Evolutionary conservation across 2,329 filamentous ascomycete species (phyloP).

Genomic region (Cordyceps cateniannulata): DNA sequence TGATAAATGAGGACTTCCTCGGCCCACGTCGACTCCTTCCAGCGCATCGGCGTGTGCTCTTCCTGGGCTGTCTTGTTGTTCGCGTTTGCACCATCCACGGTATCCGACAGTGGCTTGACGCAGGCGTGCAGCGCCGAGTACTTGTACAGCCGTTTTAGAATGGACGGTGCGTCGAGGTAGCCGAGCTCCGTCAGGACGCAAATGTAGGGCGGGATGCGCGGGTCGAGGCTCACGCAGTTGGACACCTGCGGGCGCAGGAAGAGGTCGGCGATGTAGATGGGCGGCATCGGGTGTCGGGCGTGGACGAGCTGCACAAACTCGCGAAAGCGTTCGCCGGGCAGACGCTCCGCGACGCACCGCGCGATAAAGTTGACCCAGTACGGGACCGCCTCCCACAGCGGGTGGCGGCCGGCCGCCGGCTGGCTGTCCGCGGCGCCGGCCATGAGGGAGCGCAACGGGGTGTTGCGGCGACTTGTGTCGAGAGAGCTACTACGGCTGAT

Average conservation of each 20-base stretch:
- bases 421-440: conserved; percentile 2
- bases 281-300: conserved; percentile 44
- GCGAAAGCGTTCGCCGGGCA: conserved; percentile 48
- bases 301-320: conserved; percentile 43
- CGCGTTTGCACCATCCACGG: conserved; percentile 15
- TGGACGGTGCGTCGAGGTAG: conserved; percentile 46
- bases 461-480: not conserved
- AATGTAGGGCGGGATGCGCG: conserved; percentile 53
- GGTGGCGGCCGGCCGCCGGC: conserved; percentile 14
- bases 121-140: conserved; percentile 46
- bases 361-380: conserved; percentile 48
- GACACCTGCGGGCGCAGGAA: conserved; percentile 48
- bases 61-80: conserved; percentile 16
- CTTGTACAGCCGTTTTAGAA: conserved; percentile 49
- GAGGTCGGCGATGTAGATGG: conserved; percentile 48
- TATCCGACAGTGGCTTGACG: conserved; percentile 9
- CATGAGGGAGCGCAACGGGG: conserved; percentile 6
- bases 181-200: conserved; percentile 46
- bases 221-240: conserved; percentile 48
- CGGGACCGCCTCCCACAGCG: conserved; percentile 23
- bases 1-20: conserved; percentile 94
- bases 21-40: conserved; percentile 52
- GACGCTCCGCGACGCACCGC: conserved; percentile 43
- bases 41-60: conserved; percentile 28
- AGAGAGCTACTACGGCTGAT: not conserved